These are phyloP conservation scores for Papilionanthe hybrid DNA, from an alignment of 116 monocot species.

Conservation along the genomic window DNA sequence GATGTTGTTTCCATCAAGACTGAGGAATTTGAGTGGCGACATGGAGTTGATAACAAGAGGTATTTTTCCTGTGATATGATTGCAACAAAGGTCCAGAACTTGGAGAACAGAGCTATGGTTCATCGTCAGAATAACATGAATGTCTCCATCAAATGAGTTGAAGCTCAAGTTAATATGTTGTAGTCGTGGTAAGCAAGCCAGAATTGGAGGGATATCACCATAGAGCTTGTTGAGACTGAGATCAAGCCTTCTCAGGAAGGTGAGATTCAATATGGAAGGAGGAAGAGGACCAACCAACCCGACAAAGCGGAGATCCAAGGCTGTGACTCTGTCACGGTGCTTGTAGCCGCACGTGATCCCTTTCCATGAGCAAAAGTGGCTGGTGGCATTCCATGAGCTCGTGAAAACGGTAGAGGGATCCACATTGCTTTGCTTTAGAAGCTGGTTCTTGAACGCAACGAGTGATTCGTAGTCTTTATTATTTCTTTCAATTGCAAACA, in stretches of 20 bases:
- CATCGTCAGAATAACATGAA: neutral
- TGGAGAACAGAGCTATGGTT: neutral
- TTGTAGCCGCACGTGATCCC: constrained; percentile 5
- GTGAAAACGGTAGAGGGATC: neutral
- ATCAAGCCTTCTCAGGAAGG: neutral
- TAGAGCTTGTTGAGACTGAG: constrained; percentile 2
- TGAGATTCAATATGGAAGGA: constrained; percentile 11
- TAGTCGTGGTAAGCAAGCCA: neutral
- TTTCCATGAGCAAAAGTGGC: constrained; percentile 11
- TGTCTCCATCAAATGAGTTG: neutral
- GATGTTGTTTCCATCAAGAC: neutral
- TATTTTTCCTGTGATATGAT: neutral
- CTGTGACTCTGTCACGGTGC: constrained; percentile 6
- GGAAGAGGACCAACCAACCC: neutral
- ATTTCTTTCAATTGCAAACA: neutral
- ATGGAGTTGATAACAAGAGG: neutral
- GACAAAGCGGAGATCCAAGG: neutral
- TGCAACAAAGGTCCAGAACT: neutral
- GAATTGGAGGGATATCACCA: neutral
- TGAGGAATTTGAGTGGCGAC: neutral
- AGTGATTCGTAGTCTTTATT: neutral
- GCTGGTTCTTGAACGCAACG: neutral
- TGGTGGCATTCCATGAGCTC: constrained; percentile 5
- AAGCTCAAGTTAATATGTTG: neutral
- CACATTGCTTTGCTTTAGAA: neutral